Conservation (phyloP, 345 rosid species). For the Geranium brycei region DNA sequence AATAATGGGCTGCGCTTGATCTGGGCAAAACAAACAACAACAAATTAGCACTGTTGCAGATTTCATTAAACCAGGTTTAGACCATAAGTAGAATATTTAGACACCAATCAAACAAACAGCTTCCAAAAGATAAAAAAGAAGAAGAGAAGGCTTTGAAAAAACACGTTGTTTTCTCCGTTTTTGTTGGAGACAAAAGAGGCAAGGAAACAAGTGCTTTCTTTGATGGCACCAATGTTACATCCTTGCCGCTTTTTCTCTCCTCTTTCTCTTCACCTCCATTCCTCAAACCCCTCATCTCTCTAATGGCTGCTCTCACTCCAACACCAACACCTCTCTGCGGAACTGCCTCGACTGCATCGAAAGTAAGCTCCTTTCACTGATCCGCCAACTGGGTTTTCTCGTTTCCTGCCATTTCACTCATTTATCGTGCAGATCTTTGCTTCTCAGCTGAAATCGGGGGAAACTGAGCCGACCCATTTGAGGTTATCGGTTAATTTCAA, state of each 20-base stretch:
- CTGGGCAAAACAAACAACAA: too few species aligned
- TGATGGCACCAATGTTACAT: background rate
- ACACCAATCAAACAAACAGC: too few species aligned
- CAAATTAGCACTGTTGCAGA: too few species aligned
- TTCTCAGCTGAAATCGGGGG: slow-evolving; percentile 14
- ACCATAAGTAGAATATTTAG: too few species aligned
- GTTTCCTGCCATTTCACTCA: background rate
- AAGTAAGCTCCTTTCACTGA: slow-evolving; percentile 1
- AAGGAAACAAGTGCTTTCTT: slow-evolving; percentile 10
- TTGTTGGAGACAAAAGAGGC: slow-evolving; percentile 28
- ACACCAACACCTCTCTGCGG: background rate
- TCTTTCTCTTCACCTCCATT: slow-evolving; percentile 1
- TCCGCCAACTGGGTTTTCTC: background rate
- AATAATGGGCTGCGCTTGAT: too few species aligned
- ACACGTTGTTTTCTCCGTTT: slow-evolving; percentile 47
- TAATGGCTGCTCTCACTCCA: slow-evolving; percentile 5
- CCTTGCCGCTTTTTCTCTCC: background rate
- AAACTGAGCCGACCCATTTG: slow-evolving; percentile 20
- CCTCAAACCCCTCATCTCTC: background rate
- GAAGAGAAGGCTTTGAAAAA: background rate
- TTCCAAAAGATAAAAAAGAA: too few species aligned
- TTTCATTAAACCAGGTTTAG: too few species aligned
- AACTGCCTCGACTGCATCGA: background rate
- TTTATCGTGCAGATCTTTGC: slow-evolving; percentile 23
- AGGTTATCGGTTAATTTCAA: slow-evolving; percentile 18